A percentile compares a stretch with the other conserved stretches of the same genome.
Conservation (phyloP, 2,329 filamentous ascomycete species). For the Tolypocladium sp. region DNA sequence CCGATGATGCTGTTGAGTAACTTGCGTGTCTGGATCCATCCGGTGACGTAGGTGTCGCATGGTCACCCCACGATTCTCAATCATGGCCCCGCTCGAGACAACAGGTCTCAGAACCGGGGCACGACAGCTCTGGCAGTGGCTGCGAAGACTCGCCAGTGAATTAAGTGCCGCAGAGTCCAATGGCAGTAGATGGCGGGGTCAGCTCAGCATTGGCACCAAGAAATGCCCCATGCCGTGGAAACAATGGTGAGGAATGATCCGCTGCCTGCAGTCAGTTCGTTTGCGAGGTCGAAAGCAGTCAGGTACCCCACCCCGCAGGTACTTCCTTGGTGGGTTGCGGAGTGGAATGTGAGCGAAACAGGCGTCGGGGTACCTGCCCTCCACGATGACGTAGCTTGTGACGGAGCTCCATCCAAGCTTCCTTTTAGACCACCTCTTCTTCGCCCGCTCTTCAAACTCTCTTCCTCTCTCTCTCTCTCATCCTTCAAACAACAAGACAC, state of each 20-base stretch:
- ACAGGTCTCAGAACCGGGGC: neutral
- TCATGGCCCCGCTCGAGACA: neutral
- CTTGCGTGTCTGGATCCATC: neutral
- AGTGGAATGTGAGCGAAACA: neutral
- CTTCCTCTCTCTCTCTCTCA: neutral
- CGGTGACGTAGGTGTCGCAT: neutral
- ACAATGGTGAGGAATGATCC: neutral
- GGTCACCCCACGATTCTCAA: neutral
- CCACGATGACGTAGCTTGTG: slow-evolving; percentile 10
- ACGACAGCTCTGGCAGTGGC: neutral
- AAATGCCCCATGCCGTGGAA: neutral
- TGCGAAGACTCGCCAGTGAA: neutral
- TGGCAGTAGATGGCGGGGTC: neutral
- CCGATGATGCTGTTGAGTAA: neutral
- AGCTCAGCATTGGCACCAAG: neutral
- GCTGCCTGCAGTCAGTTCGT: no score
- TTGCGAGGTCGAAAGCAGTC: neutral
- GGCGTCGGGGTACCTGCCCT: neutral
- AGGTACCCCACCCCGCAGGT: neutral
- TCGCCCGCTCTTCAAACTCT: neutral
- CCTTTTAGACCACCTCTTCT: neutral
- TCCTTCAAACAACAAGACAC: neutral
- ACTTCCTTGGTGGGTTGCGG: neutral
- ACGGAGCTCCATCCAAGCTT: slow-evolving; percentile 1
- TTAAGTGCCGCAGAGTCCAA: neutral